Conservation (phyloP, 1,284 basidiomycete genomes). For the Marasmius fiardii region DNA sequence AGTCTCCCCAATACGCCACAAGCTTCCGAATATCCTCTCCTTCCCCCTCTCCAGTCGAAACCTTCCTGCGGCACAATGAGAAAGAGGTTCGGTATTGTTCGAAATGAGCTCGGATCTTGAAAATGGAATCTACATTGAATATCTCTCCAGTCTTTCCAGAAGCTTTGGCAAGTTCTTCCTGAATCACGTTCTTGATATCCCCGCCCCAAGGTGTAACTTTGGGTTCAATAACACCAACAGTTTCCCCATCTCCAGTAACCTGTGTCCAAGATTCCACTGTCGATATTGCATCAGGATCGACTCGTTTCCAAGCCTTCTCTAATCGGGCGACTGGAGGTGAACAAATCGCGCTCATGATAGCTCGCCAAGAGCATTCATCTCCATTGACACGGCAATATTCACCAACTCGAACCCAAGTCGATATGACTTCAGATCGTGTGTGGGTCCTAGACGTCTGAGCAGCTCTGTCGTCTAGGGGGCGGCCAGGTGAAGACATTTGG, state of each 20-base stretch:
- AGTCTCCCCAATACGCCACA: slow-evolving; percentile 50
- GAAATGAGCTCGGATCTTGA: slow-evolving; percentile 42
- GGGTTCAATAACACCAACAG: slow-evolving; percentile 38
- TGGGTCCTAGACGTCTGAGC: slow-evolving; percentile 52
- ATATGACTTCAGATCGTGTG: slow-evolving; percentile 67
- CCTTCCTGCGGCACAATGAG: slow-evolving; percentile 45
- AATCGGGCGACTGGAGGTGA: slow-evolving; percentile 69
- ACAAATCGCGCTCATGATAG: slow-evolving; percentile 64
- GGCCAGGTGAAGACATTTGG: slow-evolving; percentile 21
- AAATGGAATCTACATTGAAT: slow-evolving; percentile 39
- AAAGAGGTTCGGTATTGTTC: slow-evolving; percentile 51
- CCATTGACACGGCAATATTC: slow-evolving; percentile 65
- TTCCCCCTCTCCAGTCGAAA: slow-evolving; percentile 26
- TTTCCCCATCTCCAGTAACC: slow-evolving; percentile 33
- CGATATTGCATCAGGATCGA: slow-evolving; percentile 52
- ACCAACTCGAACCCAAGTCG: slow-evolving; percentile 66
- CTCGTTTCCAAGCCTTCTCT: slow-evolving; percentile 74
- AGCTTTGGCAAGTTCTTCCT: slow-evolving; percentile 41
- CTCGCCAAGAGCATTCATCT: slow-evolving; percentile 75
- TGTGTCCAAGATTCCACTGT: slow-evolving; percentile 67
- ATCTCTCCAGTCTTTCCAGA: slow-evolving; percentile 36
- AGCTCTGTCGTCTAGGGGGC: slow-evolving; percentile 37
- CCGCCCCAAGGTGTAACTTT: slow-evolving; percentile 68
- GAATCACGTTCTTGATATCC: slow-evolving; percentile 39
- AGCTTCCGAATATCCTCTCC: slow-evolving; percentile 51